Base-by-base conservation (phyloP, 2,329 filamentous ascomycete species). In the Verticillium albo-atrum region DNA sequence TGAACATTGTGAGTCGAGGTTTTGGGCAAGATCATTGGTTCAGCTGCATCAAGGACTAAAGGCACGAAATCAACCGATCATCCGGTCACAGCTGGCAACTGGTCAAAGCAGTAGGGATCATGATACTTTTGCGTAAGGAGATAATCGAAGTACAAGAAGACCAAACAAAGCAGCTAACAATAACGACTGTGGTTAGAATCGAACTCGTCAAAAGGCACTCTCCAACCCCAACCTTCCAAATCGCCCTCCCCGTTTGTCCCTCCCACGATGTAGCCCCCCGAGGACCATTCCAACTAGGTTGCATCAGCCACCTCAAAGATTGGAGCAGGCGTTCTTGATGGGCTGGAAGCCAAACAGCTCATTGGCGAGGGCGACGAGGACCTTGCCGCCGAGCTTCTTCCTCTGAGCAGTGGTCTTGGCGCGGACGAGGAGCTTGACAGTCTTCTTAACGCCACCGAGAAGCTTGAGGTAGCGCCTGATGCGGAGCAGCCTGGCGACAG, bases 401-500 rank as follows among this genome's bases (percentile, higher is more conserved):
- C 62, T 63, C 61, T 68, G 62, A 1, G 57, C 59, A 52, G 54
- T 58, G 52, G 58, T 62, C 15, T 62, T 66, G 25, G 65, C 65
- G 3, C 61, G 59, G 30, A 68, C 60, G 42, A 68, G 54, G n/a
- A 67, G 63, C 60, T 65, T 42, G 10, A 67, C 67, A 6, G 65
- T 62, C 62, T 66, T 52, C 59, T 61, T 64, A 25, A 60, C 52
- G 10, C 67, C 66, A n/a, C 65, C 67, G 12, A 68, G 67, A 0
- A 61, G 63, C 61, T 68, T 60, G 42, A 68, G 64, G 61, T 64
- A 65, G 61, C 65, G 66, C 63, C 68, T 68, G 64, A 68, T 67
- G 25, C 62, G 54, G 9, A 67, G 62, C 20, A 68, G 56, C 63
- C 67, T 68, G 57, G 64, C 62, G 4, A 63, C 64, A 4, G 66